phyloP scores from a whole-genome alignment of 1,284 basidiomycete species.

The Ganoderma multipileum region DNA sequence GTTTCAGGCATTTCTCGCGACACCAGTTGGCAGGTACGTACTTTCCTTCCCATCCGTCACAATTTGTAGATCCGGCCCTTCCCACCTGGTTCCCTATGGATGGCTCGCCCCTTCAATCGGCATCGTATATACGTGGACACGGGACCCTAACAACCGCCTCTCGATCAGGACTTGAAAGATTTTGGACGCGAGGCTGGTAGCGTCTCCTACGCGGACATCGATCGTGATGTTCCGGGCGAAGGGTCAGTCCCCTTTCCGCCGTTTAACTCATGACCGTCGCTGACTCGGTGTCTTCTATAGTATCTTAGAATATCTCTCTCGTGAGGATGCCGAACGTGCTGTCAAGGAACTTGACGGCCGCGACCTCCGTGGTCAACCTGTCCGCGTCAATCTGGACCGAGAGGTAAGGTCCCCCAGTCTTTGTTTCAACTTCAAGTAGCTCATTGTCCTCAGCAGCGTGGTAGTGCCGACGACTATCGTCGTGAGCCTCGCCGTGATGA shows the following conservation, averaged over 20 bases:
- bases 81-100: conserved; percentile 1
- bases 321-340: conserved; percentile 92
- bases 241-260: conserved; percentile 66
- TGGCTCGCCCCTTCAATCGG: neutral
- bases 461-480: conserved; percentile 71
- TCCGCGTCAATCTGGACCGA: conserved; percentile 77
- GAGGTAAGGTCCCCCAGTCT: conserved; percentile 50
- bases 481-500: conserved; percentile 44
- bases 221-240: conserved; percentile 82
- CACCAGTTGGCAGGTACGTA: conserved; percentile 95
- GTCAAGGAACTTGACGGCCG: conserved; percentile 84
- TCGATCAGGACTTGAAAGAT: conserved; percentile 90
- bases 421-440: conserved; percentile 4
- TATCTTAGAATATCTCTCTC: conserved; percentile 86
- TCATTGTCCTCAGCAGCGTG: conserved; percentile 51
- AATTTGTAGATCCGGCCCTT: conserved; percentile 11
- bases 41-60: conserved; percentile 15
- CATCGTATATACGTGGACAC: neutral
- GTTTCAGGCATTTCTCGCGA: conserved; percentile 90
- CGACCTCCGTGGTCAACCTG: conserved; percentile 82
- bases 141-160: conserved; percentile 22
- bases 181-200: conserved; percentile 92
- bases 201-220: conserved; percentile 93
- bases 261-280: too few relatives aligned
- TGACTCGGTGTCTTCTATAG: conserved; percentile 48